A percentile compares a stretch with the other conserved stretches of the same genome.
Conservation (phyloP, 345 rosid genomes). For the Eucalyptus sp. region DNA sequence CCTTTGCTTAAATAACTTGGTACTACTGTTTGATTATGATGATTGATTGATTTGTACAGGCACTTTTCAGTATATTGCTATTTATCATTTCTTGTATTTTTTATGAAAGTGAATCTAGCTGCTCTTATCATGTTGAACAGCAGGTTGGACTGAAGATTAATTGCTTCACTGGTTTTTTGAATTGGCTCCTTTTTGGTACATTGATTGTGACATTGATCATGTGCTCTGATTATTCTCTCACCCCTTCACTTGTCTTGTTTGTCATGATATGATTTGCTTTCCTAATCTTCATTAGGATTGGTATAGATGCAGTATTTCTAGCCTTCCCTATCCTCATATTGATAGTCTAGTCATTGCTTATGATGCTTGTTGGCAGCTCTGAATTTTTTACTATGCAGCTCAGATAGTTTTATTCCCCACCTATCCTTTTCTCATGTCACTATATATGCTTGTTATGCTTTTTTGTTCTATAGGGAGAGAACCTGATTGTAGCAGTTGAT, state of each 20-base stretch:
- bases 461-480: constrained; percentile 46
- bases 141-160: neutral
- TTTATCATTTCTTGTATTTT: neutral
- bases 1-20: neutral
- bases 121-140: neutral
- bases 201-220: neutral
- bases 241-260: neutral
- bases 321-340: neutral
- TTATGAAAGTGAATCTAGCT: neutral
- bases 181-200: neutral
- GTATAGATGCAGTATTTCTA: neutral
- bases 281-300: neutral
- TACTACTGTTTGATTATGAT: neutral
- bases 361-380: neutral
- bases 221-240: neutral
- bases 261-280: neutral
- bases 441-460: neutral
- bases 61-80: neutral
- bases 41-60: neutral
- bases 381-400: neutral
- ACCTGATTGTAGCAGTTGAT: constrained; percentile 82
- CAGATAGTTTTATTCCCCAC: neutral
- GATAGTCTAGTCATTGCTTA: neutral
- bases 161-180: neutral
- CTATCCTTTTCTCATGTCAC: neutral